These are phyloP conservation scores for Omphalotus olearius DNA, from an alignment of 1,284 basidiomycete genomes.

Conservation along the genomic window DNA sequence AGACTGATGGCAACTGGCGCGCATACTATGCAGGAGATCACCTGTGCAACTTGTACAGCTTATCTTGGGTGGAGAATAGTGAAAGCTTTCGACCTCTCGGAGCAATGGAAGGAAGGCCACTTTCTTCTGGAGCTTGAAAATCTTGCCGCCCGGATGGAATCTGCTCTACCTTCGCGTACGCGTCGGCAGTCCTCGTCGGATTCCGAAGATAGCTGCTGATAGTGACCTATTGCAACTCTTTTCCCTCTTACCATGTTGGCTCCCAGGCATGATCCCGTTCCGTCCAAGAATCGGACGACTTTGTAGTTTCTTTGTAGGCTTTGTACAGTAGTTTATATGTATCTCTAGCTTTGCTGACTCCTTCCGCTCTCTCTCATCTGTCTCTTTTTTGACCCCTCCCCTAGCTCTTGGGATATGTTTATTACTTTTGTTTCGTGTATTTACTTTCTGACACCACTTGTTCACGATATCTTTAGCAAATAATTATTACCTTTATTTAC, in stretches of 20 bases:
- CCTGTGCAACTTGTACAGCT: conserved; percentile 41
- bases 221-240: not conserved
- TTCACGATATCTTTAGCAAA: too few relatives aligned
- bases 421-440: conserved; percentile 2
- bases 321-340: conserved; percentile 15
- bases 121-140: conserved; percentile 53
- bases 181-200: conserved; percentile 8
- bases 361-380: not conserved
- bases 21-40: conserved; percentile 55
- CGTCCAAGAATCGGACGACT: not conserved
- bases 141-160: conserved; percentile 14
- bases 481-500: not conserved
- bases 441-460: not conserved
- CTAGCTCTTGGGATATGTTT: conserved; percentile 6
- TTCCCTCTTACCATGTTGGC: not conserved
- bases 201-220: conserved; percentile 14
- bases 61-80: conserved; percentile 64
- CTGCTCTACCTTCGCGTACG: not conserved
- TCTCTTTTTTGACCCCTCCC: not conserved
- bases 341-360: conserved; percentile 8
- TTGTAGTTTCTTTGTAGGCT: not conserved
- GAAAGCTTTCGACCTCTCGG: conserved; percentile 49
- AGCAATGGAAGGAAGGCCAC: conserved; percentile 60
- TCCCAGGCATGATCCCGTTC: not conserved
- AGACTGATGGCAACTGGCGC: conserved; percentile 62